phyloP scores from a whole-genome alignment of 2,329 filamentous ascomycete species.

The Ceratocystis harringtonii region DNA sequence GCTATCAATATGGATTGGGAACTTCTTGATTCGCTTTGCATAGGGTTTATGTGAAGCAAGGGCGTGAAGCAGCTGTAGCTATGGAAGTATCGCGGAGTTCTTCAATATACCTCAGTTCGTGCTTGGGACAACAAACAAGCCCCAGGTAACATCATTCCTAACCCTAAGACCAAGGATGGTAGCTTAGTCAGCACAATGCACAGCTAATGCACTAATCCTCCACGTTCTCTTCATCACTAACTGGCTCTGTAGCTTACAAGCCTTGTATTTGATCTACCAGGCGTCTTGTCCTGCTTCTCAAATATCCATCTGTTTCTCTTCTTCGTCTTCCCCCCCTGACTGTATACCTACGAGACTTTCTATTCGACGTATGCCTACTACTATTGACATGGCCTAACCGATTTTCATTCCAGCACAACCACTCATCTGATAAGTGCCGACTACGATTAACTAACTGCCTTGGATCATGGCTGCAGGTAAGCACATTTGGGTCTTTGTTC shows the following conservation, averaged over 20 bases:
- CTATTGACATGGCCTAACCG: conserved; percentile 1
- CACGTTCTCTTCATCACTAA: not conserved
- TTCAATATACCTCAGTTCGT: not conserved
- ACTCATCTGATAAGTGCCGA: not conserved
- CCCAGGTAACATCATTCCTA: not conserved
- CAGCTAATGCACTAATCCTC: not conserved
- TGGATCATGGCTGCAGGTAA: not conserved
- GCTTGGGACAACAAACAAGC: not conserved
- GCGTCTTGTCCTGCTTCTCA: not conserved
- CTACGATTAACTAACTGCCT: conserved; percentile 5
- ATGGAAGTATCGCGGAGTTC: not conserved
- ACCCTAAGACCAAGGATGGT: not conserved
- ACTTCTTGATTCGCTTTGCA: not conserved
- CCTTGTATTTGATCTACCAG: not conserved
- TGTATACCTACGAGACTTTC: not conserved
- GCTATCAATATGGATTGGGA: not conserved
- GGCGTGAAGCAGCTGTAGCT: not conserved
- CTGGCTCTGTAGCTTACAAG: not conserved
- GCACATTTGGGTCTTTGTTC: no score
- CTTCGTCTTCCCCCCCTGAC: not conserved
- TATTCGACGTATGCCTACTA: not conserved
- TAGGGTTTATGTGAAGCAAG: not conserved
- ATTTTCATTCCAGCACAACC: not conserved
- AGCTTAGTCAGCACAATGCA: not conserved
- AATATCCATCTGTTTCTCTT: not conserved